Percentiles rank a stretch among this genome's conserved stretches.
Conservation (phyloP, 169 alveolate genomes). For the Hepatocystis sp. region DNA sequence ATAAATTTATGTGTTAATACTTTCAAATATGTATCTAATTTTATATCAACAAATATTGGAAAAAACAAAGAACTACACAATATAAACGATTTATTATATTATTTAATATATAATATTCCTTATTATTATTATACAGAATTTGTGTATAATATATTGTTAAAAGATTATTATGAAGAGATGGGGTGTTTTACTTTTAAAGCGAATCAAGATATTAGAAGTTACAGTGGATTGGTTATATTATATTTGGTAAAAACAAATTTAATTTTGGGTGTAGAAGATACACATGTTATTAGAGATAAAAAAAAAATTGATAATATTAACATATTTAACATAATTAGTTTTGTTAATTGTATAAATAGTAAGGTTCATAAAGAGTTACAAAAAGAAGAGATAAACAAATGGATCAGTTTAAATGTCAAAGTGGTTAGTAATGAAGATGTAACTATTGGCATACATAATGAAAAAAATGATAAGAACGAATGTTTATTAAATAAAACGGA, state of each 20-base stretch:
- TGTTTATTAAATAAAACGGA: too few relatives aligned
- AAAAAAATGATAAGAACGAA: too few relatives aligned
- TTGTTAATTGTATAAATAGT: slow-evolving; percentile 12
- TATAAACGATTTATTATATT: slow-evolving; percentile 48
- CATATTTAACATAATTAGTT: slow-evolving; percentile 2
- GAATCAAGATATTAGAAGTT: slow-evolving; percentile 28
- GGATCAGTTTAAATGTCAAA: neutral
- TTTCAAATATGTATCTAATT: slow-evolving; percentile 12
- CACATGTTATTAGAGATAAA: slow-evolving; percentile 41
- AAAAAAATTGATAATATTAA: slow-evolving; percentile 19
- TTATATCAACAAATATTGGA: slow-evolving; percentile 19
- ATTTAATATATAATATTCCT: slow-evolving; percentile 32
- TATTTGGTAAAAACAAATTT: slow-evolving; percentile 54
- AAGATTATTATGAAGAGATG: slow-evolving; percentile 12
- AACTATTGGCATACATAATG: neutral
- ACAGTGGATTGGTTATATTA: slow-evolving; percentile 31
- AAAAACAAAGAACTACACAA: slow-evolving; percentile 2
- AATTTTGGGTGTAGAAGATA: slow-evolving; percentile 39
- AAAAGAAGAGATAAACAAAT: too few relatives aligned
- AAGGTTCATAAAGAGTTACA: slow-evolving; percentile 5
- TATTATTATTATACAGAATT: slow-evolving; percentile 27
- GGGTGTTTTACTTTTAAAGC: slow-evolving; percentile 11
- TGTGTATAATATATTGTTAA: slow-evolving; percentile 9
- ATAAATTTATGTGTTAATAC: slow-evolving; percentile 7
- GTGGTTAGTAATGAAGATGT: neutral